Conservation (phyloP, 2,329 filamentous ascomycete species). For the Biscogniauxia sp. region DNA sequence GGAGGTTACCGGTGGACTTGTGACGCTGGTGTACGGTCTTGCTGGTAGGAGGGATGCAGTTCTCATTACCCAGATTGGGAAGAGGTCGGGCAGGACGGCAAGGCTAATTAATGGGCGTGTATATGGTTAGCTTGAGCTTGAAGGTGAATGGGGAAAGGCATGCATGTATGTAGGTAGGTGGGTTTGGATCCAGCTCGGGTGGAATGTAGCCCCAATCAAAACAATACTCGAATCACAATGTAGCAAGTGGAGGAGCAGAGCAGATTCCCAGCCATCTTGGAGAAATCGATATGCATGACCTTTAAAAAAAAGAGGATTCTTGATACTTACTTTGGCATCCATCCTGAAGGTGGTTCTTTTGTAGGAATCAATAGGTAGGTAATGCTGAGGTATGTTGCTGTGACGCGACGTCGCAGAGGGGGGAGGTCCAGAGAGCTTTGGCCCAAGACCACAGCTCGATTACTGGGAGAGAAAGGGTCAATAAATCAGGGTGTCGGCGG, state of each 20-base stretch:
- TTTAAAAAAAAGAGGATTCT: not conserved
- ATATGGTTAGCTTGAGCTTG: conserved; percentile 10
- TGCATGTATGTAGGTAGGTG: not conserved
- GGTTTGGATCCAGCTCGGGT: not conserved
- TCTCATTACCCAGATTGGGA: conserved; percentile 68
- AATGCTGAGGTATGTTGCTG: conserved; percentile 1
- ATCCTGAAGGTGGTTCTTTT: conserved; percentile 12
- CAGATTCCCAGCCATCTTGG: not conserved
- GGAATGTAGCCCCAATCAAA: conserved; percentile 7
- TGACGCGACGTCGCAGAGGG: conserved; percentile 9
- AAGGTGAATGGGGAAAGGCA: not conserved
- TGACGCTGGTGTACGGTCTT: conserved; percentile 73
- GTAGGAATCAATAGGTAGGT: not conserved
- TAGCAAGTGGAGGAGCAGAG: not conserved
- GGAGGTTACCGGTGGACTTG: conserved; percentile 71
- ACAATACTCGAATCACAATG: not conserved
- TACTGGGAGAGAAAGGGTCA: conserved; percentile 2
- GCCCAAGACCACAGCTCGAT: conserved; percentile 8
- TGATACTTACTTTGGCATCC: conserved; percentile 27
- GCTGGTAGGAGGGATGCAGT: conserved; percentile 53
- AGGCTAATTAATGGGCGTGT: conserved; percentile 51
- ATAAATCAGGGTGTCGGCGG: conserved; percentile 9
- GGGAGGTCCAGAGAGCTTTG: conserved; percentile 9
- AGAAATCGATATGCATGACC: conserved; percentile 3
- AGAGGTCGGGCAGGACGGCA: conserved; percentile 61